phyloP scores from a whole-genome alignment of 1,284 basidiomycete genomes.

The Anthracocystis panici-leucophaei region DNA sequence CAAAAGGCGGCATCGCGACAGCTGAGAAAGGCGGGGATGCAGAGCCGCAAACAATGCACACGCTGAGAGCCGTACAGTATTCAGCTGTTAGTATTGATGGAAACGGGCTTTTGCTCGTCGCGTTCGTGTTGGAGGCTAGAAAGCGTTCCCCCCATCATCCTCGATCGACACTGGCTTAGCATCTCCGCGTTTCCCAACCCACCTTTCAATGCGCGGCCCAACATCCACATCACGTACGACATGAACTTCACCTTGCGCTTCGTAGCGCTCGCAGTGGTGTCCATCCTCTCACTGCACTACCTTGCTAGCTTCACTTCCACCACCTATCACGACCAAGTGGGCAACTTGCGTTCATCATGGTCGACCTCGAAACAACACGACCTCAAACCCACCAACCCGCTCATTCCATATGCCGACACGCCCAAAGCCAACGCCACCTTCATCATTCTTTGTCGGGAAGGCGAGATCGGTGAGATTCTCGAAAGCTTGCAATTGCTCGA shows the following conservation, averaged over 20 bases:
- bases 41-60: constrained; percentile 1
- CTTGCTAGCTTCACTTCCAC: constrained; percentile 28
- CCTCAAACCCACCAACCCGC: constrained; percentile 3
- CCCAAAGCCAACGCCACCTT: constrained; percentile 69
- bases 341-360: constrained; percentile 20
- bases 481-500: constrained; percentile 55
- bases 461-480: constrained; percentile 64
- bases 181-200: background rate
- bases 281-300: constrained; percentile 40
- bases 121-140: background rate
- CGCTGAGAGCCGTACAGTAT: background rate
- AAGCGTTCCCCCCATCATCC: background rate
- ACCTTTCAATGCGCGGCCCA: constrained; percentile 1
- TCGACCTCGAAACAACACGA: background rate
- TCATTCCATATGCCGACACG: constrained; percentile 14
- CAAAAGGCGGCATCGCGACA: background rate
- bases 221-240: background rate
- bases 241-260: constrained; percentile 36
- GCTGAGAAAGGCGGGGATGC: background rate
- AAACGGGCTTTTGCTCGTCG: background rate
- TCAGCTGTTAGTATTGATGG: too few species aligned
- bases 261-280: constrained; percentile 28
- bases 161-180: background rate
- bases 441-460: constrained; percentile 67
- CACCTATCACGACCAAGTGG: constrained; percentile 31